Base-by-base conservation (phyloP, 768 basidiomycete genomes). In the Favolaschia claudopus region DNA sequence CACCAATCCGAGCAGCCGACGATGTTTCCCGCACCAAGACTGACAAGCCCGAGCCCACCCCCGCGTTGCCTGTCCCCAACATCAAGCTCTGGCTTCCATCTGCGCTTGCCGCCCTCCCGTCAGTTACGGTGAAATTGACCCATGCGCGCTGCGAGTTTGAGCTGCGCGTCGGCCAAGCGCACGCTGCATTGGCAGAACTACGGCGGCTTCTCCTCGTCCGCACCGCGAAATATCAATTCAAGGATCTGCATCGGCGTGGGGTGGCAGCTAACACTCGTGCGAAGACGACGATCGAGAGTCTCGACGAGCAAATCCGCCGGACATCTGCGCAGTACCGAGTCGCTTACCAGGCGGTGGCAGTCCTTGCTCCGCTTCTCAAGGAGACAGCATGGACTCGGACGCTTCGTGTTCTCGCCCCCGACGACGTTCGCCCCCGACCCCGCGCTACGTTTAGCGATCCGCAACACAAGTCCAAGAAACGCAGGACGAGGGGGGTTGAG, bases 81-180 rank as follows among this genome's bases (percentile, higher is more conserved):
- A 24, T 59, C 15, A 38, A 38, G 36, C 62, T 74, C 1, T 70
- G 63, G 64, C 48, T 74, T 13, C 72, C 71, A 3, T 74, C 71
- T 4, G 29, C 3, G 46, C 63, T 34, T 55, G 68, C 25, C 22
- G 53, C 20, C 28, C 46, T 5, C 27, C 50, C 19, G 36, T 51
- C 10, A 4, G 24, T 2, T 46, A 13, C 36, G 36, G 63, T 58
- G 19, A 32, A 60, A 17, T 20, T 27, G 9, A 38, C 25, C 13
- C 55, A 70, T 3, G 33, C 19, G 8, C n/a, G 42, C 7, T 67
- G 67, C 1, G 67, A 74, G 42, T 68, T 58, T 58, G 32, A 58
- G 13, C 49, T 70, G 2, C 64, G 61, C 7, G 12, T 58, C 1
- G 68, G 62, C 0, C 72, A 72, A 63, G n/a, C n/a, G n/a, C n/a